Conservation (phyloP, 1,284 basidiomycete species). For the Trichosporon inkin region DNA sequence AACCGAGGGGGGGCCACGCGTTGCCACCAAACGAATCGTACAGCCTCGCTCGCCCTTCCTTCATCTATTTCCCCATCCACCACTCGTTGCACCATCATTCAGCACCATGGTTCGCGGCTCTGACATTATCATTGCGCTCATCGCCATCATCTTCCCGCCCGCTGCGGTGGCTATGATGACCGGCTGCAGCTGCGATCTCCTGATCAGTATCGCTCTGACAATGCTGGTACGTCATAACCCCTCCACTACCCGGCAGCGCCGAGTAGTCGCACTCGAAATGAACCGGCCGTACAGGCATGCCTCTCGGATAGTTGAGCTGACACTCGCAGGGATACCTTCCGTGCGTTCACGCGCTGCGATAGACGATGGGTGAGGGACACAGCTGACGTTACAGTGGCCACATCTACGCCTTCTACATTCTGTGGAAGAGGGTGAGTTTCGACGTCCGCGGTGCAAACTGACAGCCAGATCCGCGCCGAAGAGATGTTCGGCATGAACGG, state of each 20-base stretch:
- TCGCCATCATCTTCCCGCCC: conserved; percentile 60
- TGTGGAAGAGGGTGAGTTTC: conserved; percentile 28
- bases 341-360: conserved; percentile 12
- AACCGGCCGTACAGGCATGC: too few species aligned
- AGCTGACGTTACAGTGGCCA: conserved; percentile 41
- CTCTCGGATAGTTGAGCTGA: not conserved
- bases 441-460: not conserved
- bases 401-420: conserved; percentile 55
- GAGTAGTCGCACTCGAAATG: too few species aligned
- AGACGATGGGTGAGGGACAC: too few species aligned
- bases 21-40: not conserved
- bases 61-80: conserved; percentile 1
- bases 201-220: conserved; percentile 63
- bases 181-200: conserved; percentile 70
- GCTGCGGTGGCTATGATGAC: conserved; percentile 65
- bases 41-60: not conserved
- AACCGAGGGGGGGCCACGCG: not conserved
- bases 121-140: conserved; percentile 44
- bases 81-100: not conserved
- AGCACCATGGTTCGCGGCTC: conserved; percentile 43
- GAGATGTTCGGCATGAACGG: conserved; percentile 66
- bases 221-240: conserved; percentile 18
- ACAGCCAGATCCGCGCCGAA: conserved; percentile 61
- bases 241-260: not conserved
- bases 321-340: conserved; percentile 27